phyloP scores from a whole-genome alignment of 176 grass and related monocot genomes.

The Oryza australiensis region DNA sequence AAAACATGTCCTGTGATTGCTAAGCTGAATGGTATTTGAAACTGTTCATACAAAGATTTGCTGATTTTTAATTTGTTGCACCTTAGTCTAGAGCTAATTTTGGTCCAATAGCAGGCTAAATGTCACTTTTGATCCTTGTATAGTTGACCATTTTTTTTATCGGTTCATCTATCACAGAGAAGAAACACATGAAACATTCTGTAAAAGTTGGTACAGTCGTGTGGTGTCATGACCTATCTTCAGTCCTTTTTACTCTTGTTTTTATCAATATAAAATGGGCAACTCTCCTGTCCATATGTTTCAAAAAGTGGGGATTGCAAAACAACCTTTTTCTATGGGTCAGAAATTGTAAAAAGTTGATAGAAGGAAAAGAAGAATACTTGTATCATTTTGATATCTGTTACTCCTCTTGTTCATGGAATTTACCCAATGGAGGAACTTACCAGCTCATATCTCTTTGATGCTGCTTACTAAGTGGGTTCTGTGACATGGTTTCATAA shows the following conservation, averaged over 20 bases:
- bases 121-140: not conserved
- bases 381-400: constrained; percentile 12
- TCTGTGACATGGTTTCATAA: constrained; percentile 98
- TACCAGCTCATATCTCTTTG: constrained; percentile 11
- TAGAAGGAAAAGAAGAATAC: not conserved
- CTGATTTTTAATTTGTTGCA: not conserved
- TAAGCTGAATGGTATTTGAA: not conserved
- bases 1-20: not conserved
- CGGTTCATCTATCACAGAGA: not conserved
- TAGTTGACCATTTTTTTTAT: not conserved
- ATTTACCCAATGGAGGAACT: constrained; percentile 31
- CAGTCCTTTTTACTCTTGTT: not conserved
- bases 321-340: constrained; percentile 5
- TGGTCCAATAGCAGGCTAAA: not conserved
- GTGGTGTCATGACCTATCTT: not conserved
- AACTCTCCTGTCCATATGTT: not conserved
- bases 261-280: not conserved
- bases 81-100: constrained; percentile 13
- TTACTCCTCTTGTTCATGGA: not conserved
- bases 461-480: constrained; percentile 58
- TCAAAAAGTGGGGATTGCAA: not conserved
- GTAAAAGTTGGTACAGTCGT: not conserved
- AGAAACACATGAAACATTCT: not conserved
- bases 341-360: constrained; percentile 7
- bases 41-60: not conserved